Percentiles rank a stretch among this genome's conserved stretches.
These are phyloP conservation scores for Aspergillus terreus DNA, from an alignment of 2,329 filamentous ascomycete species.

Conservation along the genomic window DNA sequence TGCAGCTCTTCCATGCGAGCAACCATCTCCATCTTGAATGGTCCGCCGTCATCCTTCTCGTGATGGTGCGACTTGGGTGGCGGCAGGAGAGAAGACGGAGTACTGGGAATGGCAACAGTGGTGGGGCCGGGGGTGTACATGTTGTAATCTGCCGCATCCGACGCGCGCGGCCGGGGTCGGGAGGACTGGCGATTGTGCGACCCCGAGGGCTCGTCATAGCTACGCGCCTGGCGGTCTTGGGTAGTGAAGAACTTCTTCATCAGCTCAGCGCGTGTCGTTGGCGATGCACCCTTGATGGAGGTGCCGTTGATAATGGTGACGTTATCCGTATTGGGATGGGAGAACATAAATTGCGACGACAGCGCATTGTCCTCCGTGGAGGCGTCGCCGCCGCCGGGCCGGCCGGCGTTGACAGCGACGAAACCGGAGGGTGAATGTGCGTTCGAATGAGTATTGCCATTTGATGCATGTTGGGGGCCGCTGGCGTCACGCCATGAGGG, in stretches of 20 bases:
- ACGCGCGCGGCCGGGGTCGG: constrained; percentile 28
- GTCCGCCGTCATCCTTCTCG: constrained; percentile 56
- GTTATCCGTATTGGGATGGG: constrained; percentile 42
- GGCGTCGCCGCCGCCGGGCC: constrained; percentile 37
- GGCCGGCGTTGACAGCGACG: constrained; percentile 55
- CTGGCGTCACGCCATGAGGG: constrained; percentile 37
- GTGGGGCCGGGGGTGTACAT: constrained; percentile 41
- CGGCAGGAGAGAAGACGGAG: constrained; percentile 51
- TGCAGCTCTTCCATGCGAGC: constrained; percentile 70
- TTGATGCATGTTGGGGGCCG: constrained; percentile 20
- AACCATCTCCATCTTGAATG: constrained; percentile 64
- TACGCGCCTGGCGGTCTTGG: constrained; percentile 49
- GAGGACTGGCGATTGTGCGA: constrained; percentile 26
- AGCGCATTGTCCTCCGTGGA: constrained; percentile 27
- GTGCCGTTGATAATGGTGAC: constrained; percentile 48
- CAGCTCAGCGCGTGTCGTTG: constrained; percentile 56
- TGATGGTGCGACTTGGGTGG: constrained; percentile 42
- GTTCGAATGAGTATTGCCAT: constrained; percentile 27
- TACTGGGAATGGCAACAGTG: constrained; percentile 54
- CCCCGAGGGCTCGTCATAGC: constrained; percentile 28
- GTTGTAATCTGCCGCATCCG: constrained; percentile 34
- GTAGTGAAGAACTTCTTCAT: constrained; percentile 62
- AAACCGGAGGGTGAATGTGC: constrained; percentile 53
- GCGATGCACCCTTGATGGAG: constrained; percentile 52
- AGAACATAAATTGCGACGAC: constrained; percentile 38